Base-by-base conservation (phyloP, 257 asterid species). In the Plectranthus barbatus region DNA sequence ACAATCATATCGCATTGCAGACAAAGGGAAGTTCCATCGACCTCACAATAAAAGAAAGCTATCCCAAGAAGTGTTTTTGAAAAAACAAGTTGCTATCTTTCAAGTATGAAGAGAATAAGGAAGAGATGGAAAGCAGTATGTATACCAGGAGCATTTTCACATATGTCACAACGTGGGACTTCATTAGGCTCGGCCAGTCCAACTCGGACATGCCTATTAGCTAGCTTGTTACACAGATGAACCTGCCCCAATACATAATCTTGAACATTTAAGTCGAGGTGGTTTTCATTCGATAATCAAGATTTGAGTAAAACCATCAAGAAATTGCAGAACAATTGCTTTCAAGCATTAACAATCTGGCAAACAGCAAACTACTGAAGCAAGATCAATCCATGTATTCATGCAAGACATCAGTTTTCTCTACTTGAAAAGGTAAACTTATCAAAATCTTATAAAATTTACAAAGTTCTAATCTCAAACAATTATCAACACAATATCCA, bases 41-140 rank as follows among this genome's bases (percentile, higher is more conserved):
- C 72, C 79, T 86, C 98, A 73, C 98, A 91, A 62, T 91, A 91
- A 82, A 91, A 91, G 88, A 91, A 91, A 67, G 97, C 98, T 91
- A 78, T 77, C 55, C 57, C 58, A 70, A 23, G 24, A 60, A 61
- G 39, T 36, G 23, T 33, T 24, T 49, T 66, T 64, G 69, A 73
- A 56, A 58, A n/a, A n/a, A 49, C 31, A 45, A 14, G 46, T 56
- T 58, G 26, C 55, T 39, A 57, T 33, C 48, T 70, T 57, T 58
- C 48, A 29, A 58, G 68, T 31, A 74, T 7, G 56, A 55, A 39
- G 11, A 48, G 50, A 17, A 47, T n/a, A 64, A 64, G 64, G 60
- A 63, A 68, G 67, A 56, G 62, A 62, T 36, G 26, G 19, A 67
- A 63, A 66, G 76, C 63, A n/a, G 62, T 64, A 63, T 81, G 62